phyloP scores from a whole-genome alignment of 139 green algal species.

The Asterochloris erici region DNA sequence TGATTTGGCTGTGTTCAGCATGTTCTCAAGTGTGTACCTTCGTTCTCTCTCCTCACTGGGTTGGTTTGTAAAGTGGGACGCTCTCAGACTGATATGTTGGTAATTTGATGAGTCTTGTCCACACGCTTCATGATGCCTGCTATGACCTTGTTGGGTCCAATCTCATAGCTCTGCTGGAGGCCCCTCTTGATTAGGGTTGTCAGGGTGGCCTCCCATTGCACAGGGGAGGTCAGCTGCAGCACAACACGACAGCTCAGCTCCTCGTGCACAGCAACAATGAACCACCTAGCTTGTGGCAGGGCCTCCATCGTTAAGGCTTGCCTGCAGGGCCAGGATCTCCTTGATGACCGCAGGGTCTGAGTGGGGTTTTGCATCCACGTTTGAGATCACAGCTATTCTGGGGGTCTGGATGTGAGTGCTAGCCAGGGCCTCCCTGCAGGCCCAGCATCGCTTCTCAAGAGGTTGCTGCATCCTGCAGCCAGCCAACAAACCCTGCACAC shows the following conservation, averaged over 20 bases:
- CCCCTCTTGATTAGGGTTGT: conserved; percentile 83
- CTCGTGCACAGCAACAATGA: background rate
- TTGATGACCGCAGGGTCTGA: conserved; percentile 91
- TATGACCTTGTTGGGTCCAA: conserved; percentile 85
- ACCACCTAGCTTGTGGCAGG: background rate
- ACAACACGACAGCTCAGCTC: background rate
- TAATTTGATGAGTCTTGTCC: conserved; percentile 74
- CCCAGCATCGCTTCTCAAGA: background rate
- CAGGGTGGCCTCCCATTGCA: conserved; percentile 95
- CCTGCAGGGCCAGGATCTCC: conserved; percentile 86
- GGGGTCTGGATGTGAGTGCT: conserved; percentile 69
- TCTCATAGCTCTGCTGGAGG: conserved; percentile 83
- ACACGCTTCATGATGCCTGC: conserved; percentile 97
- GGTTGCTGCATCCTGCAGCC: background rate
- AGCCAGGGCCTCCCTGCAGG: conserved; percentile 65
- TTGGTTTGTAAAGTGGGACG: background rate
- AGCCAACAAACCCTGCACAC: background rate
- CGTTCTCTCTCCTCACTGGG: background rate
- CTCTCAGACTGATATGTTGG: conserved; percentile 62
- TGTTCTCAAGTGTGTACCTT: background rate
- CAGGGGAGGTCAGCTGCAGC: conserved; percentile 86
- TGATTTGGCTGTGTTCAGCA: no score
- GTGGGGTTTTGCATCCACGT: conserved; percentile 95
- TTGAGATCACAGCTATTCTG: conserved; percentile 95
- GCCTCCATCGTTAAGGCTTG: conserved; percentile 19